phyloP scores from a whole-genome alignment of 202 grass and related monocot species.

The Setaria viridis region DNA sequence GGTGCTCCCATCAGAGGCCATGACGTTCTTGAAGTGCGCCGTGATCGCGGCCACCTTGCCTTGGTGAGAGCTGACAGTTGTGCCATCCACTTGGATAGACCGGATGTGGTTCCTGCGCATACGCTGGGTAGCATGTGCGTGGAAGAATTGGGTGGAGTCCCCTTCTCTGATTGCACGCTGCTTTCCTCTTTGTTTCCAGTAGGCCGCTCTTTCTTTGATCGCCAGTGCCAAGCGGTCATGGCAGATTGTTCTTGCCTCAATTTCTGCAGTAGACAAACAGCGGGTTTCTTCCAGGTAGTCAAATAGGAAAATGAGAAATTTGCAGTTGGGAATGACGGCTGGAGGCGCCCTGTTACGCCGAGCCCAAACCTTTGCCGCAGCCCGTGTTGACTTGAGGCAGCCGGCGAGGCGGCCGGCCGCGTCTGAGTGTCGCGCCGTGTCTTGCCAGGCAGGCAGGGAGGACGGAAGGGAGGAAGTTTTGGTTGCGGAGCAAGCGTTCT shows the following conservation, averaged over 20 bases:
- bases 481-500: background rate
- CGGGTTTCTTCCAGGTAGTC: background rate
- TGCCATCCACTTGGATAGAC: background rate
- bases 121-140: background rate
- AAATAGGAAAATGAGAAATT: background rate
- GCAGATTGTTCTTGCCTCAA: background rate
- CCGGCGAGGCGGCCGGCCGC: background rate
- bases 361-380: background rate
- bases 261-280: background rate
- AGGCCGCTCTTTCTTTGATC: accelerated
- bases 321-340: background rate
- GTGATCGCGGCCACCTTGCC: background rate
- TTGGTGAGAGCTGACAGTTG: accelerated
- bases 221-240: accelerated
- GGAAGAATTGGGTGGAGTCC: background rate
- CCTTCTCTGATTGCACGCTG: background rate
- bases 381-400: background rate
- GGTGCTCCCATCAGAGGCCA: background rate
- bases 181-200: background rate
- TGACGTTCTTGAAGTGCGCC: accelerated
- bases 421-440: background rate
- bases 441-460: background rate
- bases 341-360: background rate
- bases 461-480: background rate
- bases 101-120: accelerated